Evolutionary conservation across 495 filamentous ascomycete genomes (phyloP).

Genomic region (Daldinia caldariorum): DNA sequence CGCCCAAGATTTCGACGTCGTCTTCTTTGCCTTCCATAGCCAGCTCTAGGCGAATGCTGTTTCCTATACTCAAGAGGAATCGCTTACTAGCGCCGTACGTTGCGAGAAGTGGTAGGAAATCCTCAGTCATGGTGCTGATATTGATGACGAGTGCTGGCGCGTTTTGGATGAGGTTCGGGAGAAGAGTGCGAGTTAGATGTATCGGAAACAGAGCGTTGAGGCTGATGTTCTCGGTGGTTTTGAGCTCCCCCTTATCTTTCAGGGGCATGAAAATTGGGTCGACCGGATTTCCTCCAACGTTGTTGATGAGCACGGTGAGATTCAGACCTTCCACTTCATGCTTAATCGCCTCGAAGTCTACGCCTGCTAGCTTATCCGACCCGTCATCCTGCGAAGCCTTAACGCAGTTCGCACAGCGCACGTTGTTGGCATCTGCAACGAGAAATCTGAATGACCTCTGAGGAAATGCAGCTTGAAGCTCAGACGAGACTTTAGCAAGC

Average conservation of each 20-base stretch:
- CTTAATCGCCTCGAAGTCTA: not conserved
- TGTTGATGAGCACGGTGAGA: not conserved
- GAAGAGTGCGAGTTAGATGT: not conserved
- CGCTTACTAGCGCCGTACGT: conserved; percentile 40
- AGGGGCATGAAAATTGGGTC: not conserved
- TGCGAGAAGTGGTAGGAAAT: conserved; percentile 37
- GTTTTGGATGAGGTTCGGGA: not conserved
- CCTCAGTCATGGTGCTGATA: conserved; percentile 38
- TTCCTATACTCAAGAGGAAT: conserved; percentile 28
- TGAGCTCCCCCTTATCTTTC: not conserved
- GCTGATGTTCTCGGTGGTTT: not conserved
- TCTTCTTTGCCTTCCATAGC: conserved; percentile 11
- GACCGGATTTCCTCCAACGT: not conserved
- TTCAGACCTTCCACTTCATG: not conserved
- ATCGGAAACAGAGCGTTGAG: not conserved
- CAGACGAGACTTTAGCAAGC: not conserved
- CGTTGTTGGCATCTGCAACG: not conserved
- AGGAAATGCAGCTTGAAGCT: not conserved
- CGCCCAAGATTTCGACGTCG: conserved; percentile 39
- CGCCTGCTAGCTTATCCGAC: not conserved
- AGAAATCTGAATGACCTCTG: not conserved
- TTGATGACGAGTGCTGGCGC: not conserved
- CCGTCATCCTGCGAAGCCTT: not conserved
- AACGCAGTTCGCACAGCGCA: not conserved
- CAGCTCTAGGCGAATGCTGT: conserved; percentile 32